Percentiles rank a stretch among this genome's conserved stretches.
Conservation (phyloP, 1,284 basidiomycete genomes). For the Melampsora larici-populina region DNA sequence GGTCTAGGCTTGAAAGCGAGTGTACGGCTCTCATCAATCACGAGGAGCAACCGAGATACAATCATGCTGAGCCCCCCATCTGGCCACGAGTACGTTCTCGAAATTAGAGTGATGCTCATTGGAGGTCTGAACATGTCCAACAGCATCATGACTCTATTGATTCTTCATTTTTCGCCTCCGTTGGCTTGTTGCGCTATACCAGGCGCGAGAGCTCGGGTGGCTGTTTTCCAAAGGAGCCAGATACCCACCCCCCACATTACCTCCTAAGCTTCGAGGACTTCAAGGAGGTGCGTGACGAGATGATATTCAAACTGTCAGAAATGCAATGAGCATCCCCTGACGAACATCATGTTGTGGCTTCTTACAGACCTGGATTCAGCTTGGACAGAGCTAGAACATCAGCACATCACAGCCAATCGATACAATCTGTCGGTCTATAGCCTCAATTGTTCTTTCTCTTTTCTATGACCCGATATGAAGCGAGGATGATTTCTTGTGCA, state of each 20-base stretch:
- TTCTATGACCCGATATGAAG: background rate
- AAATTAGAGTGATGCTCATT: too few relatives aligned
- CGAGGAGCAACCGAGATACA: background rate
- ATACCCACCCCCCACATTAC: constrained; percentile 36
- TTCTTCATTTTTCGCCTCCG: background rate
- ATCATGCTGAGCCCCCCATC: background rate
- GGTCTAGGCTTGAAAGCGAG: background rate
- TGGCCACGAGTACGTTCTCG: background rate
- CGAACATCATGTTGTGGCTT: too few relatives aligned
- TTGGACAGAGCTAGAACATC: constrained; percentile 39
- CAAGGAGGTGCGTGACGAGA: constrained; percentile 28
- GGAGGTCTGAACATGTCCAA: too few relatives aligned
- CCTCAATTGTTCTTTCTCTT: background rate
- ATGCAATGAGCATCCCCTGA: background rate
- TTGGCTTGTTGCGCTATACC: background rate
- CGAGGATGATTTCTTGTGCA: background rate
- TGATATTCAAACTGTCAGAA: background rate
- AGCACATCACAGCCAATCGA: constrained; percentile 38
- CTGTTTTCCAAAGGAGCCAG: constrained; percentile 25
- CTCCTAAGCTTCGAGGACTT: constrained; percentile 26
- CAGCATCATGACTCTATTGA: background rate
- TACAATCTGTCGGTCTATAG: constrained; percentile 24
- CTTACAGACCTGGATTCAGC: constrained; percentile 40
- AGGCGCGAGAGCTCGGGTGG: constrained; percentile 40
- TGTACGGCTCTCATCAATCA: background rate